A percentile compares a stretch with the other conserved stretches of the same genome.
Conservation (phyloP, 495 filamentous ascomycete species). For the Daldinia caldariorum region DNA sequence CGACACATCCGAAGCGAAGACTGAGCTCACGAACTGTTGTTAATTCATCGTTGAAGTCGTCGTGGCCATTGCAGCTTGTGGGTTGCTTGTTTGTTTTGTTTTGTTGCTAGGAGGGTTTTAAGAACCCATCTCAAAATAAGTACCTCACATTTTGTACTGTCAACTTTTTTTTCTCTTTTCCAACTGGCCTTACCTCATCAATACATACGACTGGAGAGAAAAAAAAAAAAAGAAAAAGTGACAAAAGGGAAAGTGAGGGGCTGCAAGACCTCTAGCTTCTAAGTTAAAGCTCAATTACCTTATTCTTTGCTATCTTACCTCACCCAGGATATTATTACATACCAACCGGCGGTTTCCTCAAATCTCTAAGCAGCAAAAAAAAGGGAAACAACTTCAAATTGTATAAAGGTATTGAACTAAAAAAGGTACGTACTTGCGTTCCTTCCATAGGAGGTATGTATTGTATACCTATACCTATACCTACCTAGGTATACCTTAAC, state of each 20-base stretch:
- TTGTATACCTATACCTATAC: too few species aligned
- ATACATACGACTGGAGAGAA: background rate
- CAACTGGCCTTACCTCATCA: constrained; percentile 1
- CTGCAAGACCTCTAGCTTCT: background rate
- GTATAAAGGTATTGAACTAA: background rate
- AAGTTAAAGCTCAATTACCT: constrained; percentile 18
- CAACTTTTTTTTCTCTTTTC: constrained; percentile 7
- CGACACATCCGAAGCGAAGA: constrained; percentile 23
- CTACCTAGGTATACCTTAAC: background rate
- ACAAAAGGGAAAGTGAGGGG: constrained; percentile 10
- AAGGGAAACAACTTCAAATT: constrained; percentile 1
- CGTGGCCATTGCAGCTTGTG: background rate
- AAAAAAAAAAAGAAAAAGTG: constrained; percentile 10
- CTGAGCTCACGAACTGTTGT: constrained; percentile 28
- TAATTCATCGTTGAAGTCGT: constrained; percentile 1
- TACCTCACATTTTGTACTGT: constrained; percentile 12
- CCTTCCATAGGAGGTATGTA: background rate
- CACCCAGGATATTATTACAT: constrained; percentile 4
- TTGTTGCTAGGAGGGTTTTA: background rate
- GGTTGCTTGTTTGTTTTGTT: constrained; percentile 5
- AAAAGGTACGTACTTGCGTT: background rate
- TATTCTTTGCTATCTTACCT: constrained; percentile 7
- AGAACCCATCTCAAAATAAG: background rate
- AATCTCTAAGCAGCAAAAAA: background rate
- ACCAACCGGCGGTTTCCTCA: constrained; percentile 4